Conservation (phyloP, 1,139 yeast species). For the Pichia sp. region DNA sequence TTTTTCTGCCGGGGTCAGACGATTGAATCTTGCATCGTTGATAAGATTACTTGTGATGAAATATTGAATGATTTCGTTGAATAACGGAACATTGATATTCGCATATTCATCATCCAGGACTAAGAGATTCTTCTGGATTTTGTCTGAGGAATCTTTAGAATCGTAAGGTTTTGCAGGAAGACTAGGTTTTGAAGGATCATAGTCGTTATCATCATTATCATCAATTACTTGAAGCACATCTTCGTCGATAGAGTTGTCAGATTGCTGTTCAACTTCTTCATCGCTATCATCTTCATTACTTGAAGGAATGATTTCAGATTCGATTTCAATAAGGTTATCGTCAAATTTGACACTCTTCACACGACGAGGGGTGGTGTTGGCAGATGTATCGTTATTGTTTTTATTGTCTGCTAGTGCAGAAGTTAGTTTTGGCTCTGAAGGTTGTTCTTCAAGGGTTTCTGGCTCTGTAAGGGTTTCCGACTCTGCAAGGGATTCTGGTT, state of each 20-base stretch:
- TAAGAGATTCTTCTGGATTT: background rate
- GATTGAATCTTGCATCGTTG: conserved; percentile 38
- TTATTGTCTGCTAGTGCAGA: background rate
- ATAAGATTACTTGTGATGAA: conserved; percentile 32
- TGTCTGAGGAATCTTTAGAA: background rate
- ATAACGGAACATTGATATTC: conserved; percentile 28
- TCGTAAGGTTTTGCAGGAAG: background rate
- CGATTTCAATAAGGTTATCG: conserved; percentile 4
- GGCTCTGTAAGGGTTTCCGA: too few relatives aligned
- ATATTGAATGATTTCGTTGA: conserved; percentile 32
- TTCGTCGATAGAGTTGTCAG: conserved; percentile 1
- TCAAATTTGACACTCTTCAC: conserved; percentile 17
- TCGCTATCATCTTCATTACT: conserved; percentile 3
- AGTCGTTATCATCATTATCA: conserved; percentile 16
- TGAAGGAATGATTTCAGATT: background rate
- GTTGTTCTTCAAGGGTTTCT: too few relatives aligned
- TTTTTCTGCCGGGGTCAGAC: conserved; percentile 38
- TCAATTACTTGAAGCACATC: conserved; percentile 9
- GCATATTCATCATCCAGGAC: conserved; percentile 2
- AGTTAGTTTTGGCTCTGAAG: too few relatives aligned
- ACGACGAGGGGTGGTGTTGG: conserved; percentile 3
- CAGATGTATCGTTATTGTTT: background rate
- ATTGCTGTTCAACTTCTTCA: conserved; percentile 14
- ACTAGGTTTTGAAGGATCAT: conserved; percentile 3
- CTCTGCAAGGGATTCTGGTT: too few relatives aligned